Percentiles rank a stretch among this genome's conserved stretches.
Evolutionary conservation across 164 flowering plant species (phyloP).

Genomic region (Liquidambar formosana): DNA sequence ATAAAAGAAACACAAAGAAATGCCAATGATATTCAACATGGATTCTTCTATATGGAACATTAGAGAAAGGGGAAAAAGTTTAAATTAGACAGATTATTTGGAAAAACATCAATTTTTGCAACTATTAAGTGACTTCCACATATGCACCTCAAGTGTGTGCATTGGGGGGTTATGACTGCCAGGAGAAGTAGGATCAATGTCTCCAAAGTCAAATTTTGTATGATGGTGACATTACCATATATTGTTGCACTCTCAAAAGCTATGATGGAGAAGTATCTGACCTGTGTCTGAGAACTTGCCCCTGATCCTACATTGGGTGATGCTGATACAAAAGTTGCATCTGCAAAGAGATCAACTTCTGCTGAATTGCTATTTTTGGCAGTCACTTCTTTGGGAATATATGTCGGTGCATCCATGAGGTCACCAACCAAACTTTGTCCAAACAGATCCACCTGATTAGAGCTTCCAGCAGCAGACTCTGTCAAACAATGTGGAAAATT

Average conservation of each 20-base stretch:
- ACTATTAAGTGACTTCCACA: too few relatives aligned
- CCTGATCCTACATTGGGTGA: slow-evolving; percentile 38
- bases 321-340: slow-evolving; percentile 93
- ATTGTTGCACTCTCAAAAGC: background rate
- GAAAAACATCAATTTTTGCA: too few relatives aligned
- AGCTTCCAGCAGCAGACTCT: slow-evolving; percentile 61
- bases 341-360: slow-evolving; percentile 88
- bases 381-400: slow-evolving; percentile 41
- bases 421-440: slow-evolving; percentile 58
- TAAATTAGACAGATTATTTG: too few relatives aligned
- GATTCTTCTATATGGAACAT: background rate
- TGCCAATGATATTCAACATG: background rate
- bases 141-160: too few relatives aligned
- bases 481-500: slow-evolving; percentile 15
- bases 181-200: too few relatives aligned
- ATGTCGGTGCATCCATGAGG: slow-evolving; percentile 66
- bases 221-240: too few relatives aligned
- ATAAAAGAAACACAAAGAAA: background rate
- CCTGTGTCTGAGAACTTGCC: slow-evolving; percentile 45
- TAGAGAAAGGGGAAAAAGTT: too few relatives aligned
- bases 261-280: slow-evolving; percentile 15
- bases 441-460: slow-evolving; percentile 71
- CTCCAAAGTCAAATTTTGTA: too few relatives aligned
- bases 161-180: too few relatives aligned
- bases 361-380: slow-evolving; percentile 30